Evolutionary conservation across 2,329 filamentous ascomycete species (phyloP), one percentile per base, ranked within the genome.

Genomic region (Apiospora rasikravindrae): DNA sequence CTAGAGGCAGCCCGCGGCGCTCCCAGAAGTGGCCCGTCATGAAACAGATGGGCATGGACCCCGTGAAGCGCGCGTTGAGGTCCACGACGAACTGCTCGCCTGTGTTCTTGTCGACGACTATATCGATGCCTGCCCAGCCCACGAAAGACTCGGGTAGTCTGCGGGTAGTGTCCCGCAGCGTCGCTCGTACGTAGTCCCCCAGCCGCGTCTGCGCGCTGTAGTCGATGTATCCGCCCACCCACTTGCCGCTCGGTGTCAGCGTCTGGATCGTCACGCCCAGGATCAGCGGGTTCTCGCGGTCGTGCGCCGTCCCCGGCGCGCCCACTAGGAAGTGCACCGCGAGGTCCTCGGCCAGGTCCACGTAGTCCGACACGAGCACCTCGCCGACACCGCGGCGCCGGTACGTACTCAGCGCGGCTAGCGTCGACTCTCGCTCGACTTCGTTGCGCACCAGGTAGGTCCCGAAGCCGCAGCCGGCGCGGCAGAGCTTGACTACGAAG

Each of bases 11-110:
- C 10, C 70, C 69, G 24, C 75, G 73, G 11, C 71, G 66, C 66
- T 73, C 71, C 76, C 73, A 77, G 47, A 77, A 77, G 37, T 77
- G 76, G 7, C 73, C 72, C 2, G 74, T 72, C 75, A 77, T 75
- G 71, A 77, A 68, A 70, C 76, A 77, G 40, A 77, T 76, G 1
- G 76, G 75, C 76, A 77, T 77, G 8, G 76, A 77, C 61, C 76
- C 76, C 19, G 76, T 77, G 64, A 77, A 76, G 4, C 76, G 74
- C 8, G 76, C 76, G 29, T 77, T 77, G n/a, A 77, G 72, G 64
- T 77, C 76, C 11, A 77, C 76, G 8, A 77, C 76, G 71, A 72
- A 77, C 64, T 77, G 76, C 69, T 61, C 44, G 26, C 49, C 70
- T n/a, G 2, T 71, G 2, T 70, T 71, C 57, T 49, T 70, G 66